Conservation (phyloP, 2,329 filamentous ascomycete species). For the Pseudocercospora eumusae region DNA sequence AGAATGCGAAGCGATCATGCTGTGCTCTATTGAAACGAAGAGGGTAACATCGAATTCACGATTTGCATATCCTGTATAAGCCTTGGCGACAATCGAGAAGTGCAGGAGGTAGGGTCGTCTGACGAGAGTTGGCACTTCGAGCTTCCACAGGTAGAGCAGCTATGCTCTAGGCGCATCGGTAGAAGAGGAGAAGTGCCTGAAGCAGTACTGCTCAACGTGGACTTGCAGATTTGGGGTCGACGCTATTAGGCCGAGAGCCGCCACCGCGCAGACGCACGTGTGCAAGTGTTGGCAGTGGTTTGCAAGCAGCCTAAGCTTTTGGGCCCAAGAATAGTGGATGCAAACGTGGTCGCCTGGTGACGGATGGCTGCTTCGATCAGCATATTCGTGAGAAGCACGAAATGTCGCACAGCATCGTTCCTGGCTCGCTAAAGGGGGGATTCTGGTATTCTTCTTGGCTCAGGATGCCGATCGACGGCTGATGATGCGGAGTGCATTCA, state of each 20-base stretch:
- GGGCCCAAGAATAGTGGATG: slow-evolving; percentile 8
- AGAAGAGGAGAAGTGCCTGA: background rate
- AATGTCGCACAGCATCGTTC: background rate
- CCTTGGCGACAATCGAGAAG: slow-evolving; percentile 2
- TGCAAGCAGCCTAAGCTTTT: background rate
- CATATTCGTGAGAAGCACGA: slow-evolving; percentile 7
- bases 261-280: background rate
- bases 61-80: background rate
- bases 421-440: slow-evolving; percentile 6
- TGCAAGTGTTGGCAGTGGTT: slow-evolving; percentile 1
- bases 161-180: background rate
- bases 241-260: background rate
- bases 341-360: background rate
- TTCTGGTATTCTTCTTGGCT: background rate
- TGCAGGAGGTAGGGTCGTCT: background rate
- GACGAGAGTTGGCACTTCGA: background rate
- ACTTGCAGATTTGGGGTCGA: background rate
- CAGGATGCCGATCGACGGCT: slow-evolving; percentile 8
- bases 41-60: background rate
- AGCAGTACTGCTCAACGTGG: background rate
- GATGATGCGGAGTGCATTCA: slow-evolving; percentile 16
- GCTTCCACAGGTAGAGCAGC: background rate
- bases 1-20: slow-evolving; percentile 1
- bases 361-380: slow-evolving; percentile 5
- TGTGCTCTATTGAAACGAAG: slow-evolving; percentile 1